Conservation (phyloP, 1,284 basidiomycete genomes). For the Cystobasidium pallidum region DNA sequence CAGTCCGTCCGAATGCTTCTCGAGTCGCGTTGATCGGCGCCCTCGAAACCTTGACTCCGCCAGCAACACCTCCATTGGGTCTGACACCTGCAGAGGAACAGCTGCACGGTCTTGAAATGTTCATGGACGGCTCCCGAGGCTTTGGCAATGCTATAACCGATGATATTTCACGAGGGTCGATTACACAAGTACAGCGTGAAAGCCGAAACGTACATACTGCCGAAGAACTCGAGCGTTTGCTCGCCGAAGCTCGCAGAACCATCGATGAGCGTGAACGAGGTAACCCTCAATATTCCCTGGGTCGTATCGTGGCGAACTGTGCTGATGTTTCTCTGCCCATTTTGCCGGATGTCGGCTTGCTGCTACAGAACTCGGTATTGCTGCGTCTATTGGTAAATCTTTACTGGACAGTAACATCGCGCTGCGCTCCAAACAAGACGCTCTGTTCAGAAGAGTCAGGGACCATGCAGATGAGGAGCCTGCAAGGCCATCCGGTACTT, state of each 20-base stretch:
- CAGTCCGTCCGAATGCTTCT: not conserved
- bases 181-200: constrained; percentile 2
- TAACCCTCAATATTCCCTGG: constrained; percentile 56
- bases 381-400: constrained; percentile 69
- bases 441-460: constrained; percentile 67
- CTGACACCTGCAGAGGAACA: constrained; percentile 82
- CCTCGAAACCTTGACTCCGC: constrained; percentile 39
- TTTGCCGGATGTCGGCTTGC: constrained; percentile 22
- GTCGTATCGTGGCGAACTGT: too few relatives aligned
- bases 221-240: constrained; percentile 65
- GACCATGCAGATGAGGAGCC: constrained; percentile 55
- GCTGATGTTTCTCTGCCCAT: too few relatives aligned
- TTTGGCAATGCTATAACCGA: not conserved
- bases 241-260: constrained; percentile 60
- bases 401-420: constrained; percentile 70
- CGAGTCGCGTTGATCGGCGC: constrained; percentile 27
- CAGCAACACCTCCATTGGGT: constrained; percentile 55
- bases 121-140: not conserved
- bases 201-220: not conserved
- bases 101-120: constrained; percentile 63
- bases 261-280: constrained; percentile 76
- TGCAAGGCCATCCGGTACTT: constrained; percentile 11
- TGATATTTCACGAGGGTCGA: not conserved
- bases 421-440: constrained; percentile 70
- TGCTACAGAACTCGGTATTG: constrained; percentile 67